These are phyloP conservation scores for Candida silvatica DNA, from an alignment of 805 yeast genomes.

Conservation along the genomic window DNA sequence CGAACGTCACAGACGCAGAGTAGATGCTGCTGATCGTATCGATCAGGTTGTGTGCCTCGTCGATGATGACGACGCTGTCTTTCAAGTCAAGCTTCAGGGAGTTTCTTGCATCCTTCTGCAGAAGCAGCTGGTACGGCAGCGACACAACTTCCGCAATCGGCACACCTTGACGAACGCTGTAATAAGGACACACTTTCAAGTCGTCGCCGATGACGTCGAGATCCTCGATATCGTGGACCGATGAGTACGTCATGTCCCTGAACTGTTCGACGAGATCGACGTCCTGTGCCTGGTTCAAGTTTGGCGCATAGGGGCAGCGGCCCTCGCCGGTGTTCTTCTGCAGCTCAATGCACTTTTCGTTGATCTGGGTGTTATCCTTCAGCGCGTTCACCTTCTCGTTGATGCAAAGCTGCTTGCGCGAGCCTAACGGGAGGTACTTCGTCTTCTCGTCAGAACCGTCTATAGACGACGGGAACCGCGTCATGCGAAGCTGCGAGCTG, in stretches of 20 bases:
- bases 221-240: slow-evolving; percentile 75
- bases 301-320: slow-evolving; percentile 35
- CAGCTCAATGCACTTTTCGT: slow-evolving; percentile 74
- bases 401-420: slow-evolving; percentile 80
- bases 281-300: slow-evolving; percentile 22
- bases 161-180: slow-evolving; percentile 52
- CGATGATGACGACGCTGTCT: slow-evolving; percentile 67
- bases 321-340: slow-evolving; percentile 27
- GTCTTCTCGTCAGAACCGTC: slow-evolving; percentile 37
- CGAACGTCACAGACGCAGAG: slow-evolving; percentile 47
- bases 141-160: slow-evolving; percentile 67
- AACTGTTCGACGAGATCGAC: slow-evolving; percentile 31
- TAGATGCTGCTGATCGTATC: slow-evolving; percentile 68
- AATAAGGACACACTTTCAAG: slow-evolving; percentile 70
- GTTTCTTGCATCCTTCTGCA: slow-evolving; percentile 53
- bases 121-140: slow-evolving; percentile 74
- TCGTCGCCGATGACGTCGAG: slow-evolving; percentile 49
- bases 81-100: slow-evolving; percentile 50
- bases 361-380: slow-evolving; percentile 45
- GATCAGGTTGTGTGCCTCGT: slow-evolving; percentile 85
- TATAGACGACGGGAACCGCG: slow-evolving; percentile 58
- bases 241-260: slow-evolving; percentile 45
- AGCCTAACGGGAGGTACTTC: slow-evolving; percentile 68
- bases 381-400: slow-evolving; percentile 49
- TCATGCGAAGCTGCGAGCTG: slow-evolving; percentile 56